Conservation (phyloP, 805 yeast species). For the Ogataea ramenticola region DNA sequence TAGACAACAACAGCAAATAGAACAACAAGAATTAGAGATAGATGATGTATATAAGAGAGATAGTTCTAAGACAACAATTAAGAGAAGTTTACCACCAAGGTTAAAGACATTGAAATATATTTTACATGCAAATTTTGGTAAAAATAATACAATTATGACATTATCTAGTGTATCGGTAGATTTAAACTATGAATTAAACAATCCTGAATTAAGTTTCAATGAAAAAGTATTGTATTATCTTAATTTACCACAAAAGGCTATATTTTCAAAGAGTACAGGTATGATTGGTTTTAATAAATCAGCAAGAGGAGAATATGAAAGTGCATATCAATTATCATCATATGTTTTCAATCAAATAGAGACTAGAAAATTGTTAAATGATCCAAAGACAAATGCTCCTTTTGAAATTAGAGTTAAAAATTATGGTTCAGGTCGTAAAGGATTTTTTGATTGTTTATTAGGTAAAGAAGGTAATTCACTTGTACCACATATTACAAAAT, state of each 20-base stretch:
- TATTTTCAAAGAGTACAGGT: constrained; percentile 70
- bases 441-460: constrained; percentile 73
- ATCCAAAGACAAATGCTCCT: constrained; percentile 19
- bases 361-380: constrained; percentile 35
- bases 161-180: constrained; percentile 67
- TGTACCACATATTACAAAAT: constrained; percentile 57
- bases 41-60: neutral
- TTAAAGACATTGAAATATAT: constrained; percentile 47
- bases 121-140: constrained; percentile 67
- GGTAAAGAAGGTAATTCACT: constrained; percentile 82
- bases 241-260: constrained; percentile 71
- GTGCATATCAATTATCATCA: constrained; percentile 77
- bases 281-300: constrained; percentile 83
- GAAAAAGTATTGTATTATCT: constrained; percentile 72
- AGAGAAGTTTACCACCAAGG: neutral
- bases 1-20: neutral
- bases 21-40: neutral
- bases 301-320: constrained; percentile 89
- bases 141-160: constrained; percentile 79
- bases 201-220: constrained; percentile 52
- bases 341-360: constrained; percentile 63
- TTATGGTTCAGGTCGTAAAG: constrained; percentile 86
- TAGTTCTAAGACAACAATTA: neutral
- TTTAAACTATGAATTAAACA: constrained; percentile 40
- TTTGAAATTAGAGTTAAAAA: constrained; percentile 74